These are phyloP conservation scores for Isatis tinctoria DNA, from an alignment of 345 rosid genomes.

Conservation along the genomic window DNA sequence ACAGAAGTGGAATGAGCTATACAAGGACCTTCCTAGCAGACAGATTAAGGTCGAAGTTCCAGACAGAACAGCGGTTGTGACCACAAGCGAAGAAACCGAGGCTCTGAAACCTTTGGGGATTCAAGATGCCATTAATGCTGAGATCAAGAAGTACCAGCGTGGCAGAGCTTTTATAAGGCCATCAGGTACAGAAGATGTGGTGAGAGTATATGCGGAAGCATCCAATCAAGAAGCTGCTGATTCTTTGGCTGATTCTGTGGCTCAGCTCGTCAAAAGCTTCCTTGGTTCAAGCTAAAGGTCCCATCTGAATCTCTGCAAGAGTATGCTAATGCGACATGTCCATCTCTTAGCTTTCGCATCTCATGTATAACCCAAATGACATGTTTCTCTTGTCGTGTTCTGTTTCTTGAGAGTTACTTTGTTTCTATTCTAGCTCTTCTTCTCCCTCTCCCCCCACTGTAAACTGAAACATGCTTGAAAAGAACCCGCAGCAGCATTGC, in stretches of 20 bases:
- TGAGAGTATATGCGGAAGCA: constrained; percentile 94
- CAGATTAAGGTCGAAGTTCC: constrained; percentile 89
- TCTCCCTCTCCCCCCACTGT: background rate
- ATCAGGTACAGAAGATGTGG: constrained; percentile 92
- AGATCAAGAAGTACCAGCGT: constrained; percentile 48
- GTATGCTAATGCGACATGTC: background rate
- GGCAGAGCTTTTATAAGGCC: constrained; percentile 88
- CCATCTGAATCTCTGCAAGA: constrained; percentile 10
- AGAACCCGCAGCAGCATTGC: background rate
- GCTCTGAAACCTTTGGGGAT: constrained; percentile 75
- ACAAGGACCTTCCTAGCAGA: constrained; percentile 84
- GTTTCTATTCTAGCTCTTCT: background rate
- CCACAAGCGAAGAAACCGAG: constrained; percentile 71
- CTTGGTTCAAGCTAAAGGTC: constrained; percentile 40
- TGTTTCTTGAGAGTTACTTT: background rate
- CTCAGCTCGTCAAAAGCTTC: constrained; percentile 54
- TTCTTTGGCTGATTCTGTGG: constrained; percentile 62
- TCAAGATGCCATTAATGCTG: constrained; percentile 82
- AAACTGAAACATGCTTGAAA: background rate
- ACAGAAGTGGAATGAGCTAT: constrained; percentile 68
- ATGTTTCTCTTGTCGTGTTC: background rate
- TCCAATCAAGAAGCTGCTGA: constrained; percentile 78
- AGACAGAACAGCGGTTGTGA: constrained; percentile 79
- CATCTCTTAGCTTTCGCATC: background rate
- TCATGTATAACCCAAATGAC: constrained; percentile 14